Conservation (phyloP, 139 green algal species). For the Chlamydomonas schloesseri region DNA sequence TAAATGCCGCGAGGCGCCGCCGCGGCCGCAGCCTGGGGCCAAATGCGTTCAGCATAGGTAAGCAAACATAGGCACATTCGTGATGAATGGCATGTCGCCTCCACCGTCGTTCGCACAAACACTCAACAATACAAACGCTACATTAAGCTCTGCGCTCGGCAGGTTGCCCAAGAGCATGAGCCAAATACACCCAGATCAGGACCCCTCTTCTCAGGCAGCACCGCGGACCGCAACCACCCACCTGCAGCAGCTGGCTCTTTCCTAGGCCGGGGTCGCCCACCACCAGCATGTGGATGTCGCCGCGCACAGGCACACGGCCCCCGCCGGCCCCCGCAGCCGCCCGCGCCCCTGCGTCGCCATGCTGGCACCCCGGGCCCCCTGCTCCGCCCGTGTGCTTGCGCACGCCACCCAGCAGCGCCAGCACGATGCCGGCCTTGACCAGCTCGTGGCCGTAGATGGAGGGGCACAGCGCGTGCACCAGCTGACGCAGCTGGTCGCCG, state of each 20-base stretch:
- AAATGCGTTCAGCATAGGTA: no score
- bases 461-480: slow-evolving; percentile 90
- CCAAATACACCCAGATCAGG: no score
- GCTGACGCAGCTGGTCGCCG: slow-evolving; percentile 78
- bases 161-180: no score
- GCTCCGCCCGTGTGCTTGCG: slow-evolving; percentile 69
- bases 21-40: slow-evolving; percentile 69
- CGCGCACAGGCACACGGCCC: slow-evolving; percentile 68
- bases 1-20: slow-evolving; percentile 90
- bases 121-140: no score
- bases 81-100: no score
- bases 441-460: slow-evolving; percentile 92
- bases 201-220: no score
- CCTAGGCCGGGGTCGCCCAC: slow-evolving; percentile 91
- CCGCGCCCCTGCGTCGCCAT: neutral
- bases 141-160: no score
- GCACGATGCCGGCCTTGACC: slow-evolving; percentile 92
- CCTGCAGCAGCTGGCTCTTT: slow-evolving; percentile 93
- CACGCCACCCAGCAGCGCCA: slow-evolving; percentile 91
- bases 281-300: slow-evolving; percentile 90
- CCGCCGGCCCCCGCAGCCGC: neutral
- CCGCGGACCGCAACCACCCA: slow-evolving; percentile 27
- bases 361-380: neutral
- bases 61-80: no score
- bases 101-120: no score